Evolutionary conservation across 805 yeast genomes (phyloP), one percentile per base, ranked within the genome.

Genomic region (Candida krabiensis): DNA sequence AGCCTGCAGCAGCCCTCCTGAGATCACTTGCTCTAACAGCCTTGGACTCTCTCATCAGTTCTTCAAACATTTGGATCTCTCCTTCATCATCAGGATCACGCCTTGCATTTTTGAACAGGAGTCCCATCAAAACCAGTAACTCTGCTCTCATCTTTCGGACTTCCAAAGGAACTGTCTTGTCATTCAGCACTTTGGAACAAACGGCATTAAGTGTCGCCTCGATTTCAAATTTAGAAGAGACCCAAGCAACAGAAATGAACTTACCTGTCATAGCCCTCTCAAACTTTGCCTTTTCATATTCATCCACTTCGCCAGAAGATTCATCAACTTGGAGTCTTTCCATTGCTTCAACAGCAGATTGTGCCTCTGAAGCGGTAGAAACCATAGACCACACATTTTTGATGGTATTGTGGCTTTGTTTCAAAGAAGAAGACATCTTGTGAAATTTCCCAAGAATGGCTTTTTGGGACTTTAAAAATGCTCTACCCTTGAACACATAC

Each of bases 181-280:
- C 91, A 36, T 76, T 71, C 31, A 86, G 61, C 2, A 85, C 71
- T 28, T 63, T 66, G 50, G 83, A 83, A 63, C 91, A 84, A 9
- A 85, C 93, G 9, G 71, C 77, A 48, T 86, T 75, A 37, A 83
- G 69, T 0, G 88, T 83, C 11, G 83, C 71, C 57, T 80, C 84
- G 37, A 86, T 85, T 58, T 86, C 95, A 55, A 79, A 84, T 53
- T 76, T 82, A 9, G 90, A 80, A 0, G 91, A 88, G 9, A 79
- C 79, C 95, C 95, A 86, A 7, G 93, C 93, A 2, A 90, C 91
- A 7, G 86, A 83, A 24, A 86, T 64, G 14, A 85, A 86, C 58
- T 85, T 86, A 15, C 91, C 93, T 71, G 84, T 80, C 47, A 86
- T 63, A 22, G 80, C 69, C 56, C 83, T 80, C 54, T 85, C 91